phyloP scores from a whole-genome alignment of 805 yeast genomes.

The Saccharomycopsis sp. region DNA sequence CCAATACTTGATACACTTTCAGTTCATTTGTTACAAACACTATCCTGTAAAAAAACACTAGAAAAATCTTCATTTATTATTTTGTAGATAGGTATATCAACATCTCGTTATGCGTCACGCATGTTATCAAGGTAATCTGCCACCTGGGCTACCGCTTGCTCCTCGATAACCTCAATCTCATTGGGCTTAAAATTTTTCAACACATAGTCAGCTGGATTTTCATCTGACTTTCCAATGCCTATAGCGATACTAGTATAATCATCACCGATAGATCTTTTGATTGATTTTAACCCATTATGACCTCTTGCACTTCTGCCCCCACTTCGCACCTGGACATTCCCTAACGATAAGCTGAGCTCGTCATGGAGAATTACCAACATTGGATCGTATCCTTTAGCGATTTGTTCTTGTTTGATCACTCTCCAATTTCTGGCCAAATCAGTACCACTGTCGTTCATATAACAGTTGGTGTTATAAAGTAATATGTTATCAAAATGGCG shows the following conservation, averaged over 20 bases:
- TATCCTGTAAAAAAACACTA: too few species aligned
- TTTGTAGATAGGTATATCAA: neutral
- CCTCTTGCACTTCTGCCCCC: slow-evolving; percentile 66
- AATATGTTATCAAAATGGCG: neutral
- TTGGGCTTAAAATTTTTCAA: slow-evolving; percentile 41
- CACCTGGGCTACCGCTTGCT: slow-evolving; percentile 37
- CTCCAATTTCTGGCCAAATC: slow-evolving; percentile 11
- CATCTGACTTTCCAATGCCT: slow-evolving; percentile 62
- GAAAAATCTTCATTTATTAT: too few species aligned
- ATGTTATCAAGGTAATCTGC: slow-evolving; percentile 29
- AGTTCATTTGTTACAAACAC: neutral
- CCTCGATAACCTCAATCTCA: slow-evolving; percentile 39
- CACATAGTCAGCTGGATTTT: slow-evolving; percentile 51
- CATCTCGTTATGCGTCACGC: neutral
- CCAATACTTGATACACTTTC: neutral
- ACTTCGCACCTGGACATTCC: slow-evolving; percentile 55
- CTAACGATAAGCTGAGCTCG: slow-evolving; percentile 62
- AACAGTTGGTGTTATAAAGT: neutral
- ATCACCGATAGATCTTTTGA: slow-evolving; percentile 36
- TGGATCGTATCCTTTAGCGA: slow-evolving; percentile 11
- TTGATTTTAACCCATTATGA: slow-evolving; percentile 73
- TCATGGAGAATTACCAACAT: slow-evolving; percentile 59
- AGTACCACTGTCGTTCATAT: slow-evolving; percentile 18
- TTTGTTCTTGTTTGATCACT: slow-evolving; percentile 2
- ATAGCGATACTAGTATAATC: slow-evolving; percentile 60